Conservation (phyloP, 163 green algal species). For the Scenedesmus sp. region DNA sequence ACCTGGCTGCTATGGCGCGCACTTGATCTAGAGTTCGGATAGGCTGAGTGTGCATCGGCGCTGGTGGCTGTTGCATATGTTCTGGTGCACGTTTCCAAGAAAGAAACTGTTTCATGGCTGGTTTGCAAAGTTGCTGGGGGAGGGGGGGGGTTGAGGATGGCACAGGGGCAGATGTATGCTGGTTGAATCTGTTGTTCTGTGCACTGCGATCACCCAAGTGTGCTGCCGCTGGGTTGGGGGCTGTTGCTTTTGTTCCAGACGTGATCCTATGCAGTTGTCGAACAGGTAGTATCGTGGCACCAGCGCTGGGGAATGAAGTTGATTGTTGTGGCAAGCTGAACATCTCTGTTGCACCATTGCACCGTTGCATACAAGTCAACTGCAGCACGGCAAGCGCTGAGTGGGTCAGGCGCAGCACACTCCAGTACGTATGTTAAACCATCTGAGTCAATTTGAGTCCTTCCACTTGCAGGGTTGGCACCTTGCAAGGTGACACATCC, state of each 20-base stretch:
- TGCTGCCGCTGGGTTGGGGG: not conserved
- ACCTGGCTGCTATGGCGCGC: constrained; percentile 37
- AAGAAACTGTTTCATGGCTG: not conserved
- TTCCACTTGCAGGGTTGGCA: too few species aligned
- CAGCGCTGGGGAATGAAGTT: not conserved
- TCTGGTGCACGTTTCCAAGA: too few species aligned
- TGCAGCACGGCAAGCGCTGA: not conserved
- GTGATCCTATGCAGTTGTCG: not conserved
- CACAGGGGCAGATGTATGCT: not conserved
- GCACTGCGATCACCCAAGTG: not conserved
- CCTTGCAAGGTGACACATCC: not conserved
- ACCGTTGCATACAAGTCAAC: not conserved
- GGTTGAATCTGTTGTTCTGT: not conserved
- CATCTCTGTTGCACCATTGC: not conserved
- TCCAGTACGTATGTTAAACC: too few species aligned
- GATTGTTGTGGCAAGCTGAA: not conserved
- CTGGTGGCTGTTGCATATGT: not conserved
- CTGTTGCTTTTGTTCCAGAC: not conserved
- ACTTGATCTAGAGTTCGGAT: not conserved
- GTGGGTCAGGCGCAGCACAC: too few species aligned
- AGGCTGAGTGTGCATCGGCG: not conserved
- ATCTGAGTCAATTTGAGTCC: too few species aligned
- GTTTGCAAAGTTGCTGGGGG: not conserved
- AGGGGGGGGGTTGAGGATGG: not conserved
- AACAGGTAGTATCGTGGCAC: not conserved